These are phyloP conservation scores for Didymella pomorum DNA, from an alignment of 2,329 filamentous ascomycete species.

Conservation along the genomic window DNA sequence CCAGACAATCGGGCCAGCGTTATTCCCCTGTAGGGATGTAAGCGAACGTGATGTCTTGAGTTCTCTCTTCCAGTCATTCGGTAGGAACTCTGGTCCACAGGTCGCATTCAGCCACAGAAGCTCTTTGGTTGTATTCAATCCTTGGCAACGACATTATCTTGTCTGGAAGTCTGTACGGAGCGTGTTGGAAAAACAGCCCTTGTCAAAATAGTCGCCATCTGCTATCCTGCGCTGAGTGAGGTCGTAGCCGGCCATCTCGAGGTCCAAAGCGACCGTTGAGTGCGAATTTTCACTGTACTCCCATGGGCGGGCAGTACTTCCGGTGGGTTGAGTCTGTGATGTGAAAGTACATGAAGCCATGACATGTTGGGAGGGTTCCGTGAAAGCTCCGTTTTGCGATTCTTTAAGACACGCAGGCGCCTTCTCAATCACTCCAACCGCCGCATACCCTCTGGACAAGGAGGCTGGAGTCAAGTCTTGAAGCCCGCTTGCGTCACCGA, in stretches of 20 bases:
- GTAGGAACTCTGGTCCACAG: conserved; percentile 37
- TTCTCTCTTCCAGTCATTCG: conserved; percentile 36
- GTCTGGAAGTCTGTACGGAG: conserved; percentile 26
- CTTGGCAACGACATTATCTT: conserved; percentile 30
- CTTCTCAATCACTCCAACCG: conserved; percentile 30
- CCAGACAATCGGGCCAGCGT: conserved; percentile 38
- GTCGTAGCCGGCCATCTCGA: conserved; percentile 46
- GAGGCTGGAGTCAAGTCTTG: conserved; percentile 38
- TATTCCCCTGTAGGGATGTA: conserved; percentile 43
- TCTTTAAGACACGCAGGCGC: conserved; percentile 43
- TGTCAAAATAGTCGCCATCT: conserved; percentile 45
- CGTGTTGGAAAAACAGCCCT: conserved; percentile 37
- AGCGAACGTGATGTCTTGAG: conserved; percentile 36
- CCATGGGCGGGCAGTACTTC: conserved; percentile 45
- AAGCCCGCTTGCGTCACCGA: conserved; percentile 42
- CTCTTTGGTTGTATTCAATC: conserved; percentile 37
- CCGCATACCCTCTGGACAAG: conserved; percentile 35
- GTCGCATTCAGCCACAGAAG: conserved; percentile 46
- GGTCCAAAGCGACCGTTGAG: conserved; percentile 44
- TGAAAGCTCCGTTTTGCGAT: conserved; percentile 27
- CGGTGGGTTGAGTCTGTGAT: conserved; percentile 38
- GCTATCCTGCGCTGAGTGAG: conserved; percentile 28
- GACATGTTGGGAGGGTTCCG: conserved; percentile 40
- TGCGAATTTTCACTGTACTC: conserved; percentile 37
- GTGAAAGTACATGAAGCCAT: conserved; percentile 45